Evolutionary conservation across 2,329 filamentous ascomycete genomes (phyloP).

Genomic region (Fusarium ambrosium): DNA sequence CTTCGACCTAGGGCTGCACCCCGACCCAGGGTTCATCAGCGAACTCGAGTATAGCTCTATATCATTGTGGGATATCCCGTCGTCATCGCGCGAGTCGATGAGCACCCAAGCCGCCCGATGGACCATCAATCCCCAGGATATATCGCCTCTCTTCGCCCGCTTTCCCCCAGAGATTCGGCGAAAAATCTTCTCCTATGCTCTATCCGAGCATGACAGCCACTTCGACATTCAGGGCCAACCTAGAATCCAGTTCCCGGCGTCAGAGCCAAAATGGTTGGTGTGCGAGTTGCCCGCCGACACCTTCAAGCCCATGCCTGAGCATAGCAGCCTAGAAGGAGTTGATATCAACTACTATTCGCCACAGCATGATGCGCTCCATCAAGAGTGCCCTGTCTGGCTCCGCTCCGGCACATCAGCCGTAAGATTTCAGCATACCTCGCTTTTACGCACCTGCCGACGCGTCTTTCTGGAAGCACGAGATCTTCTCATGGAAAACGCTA

Average conservation of each 20-base stretch:
- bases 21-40: too few relatives aligned
- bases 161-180: slow-evolving; percentile 17
- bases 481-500: slow-evolving; percentile 19
- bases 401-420: neutral
- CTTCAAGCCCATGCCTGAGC: neutral
- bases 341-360: neutral
- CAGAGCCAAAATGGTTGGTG: slow-evolving; percentile 17
- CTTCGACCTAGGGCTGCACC: neutral
- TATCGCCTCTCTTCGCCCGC: slow-evolving; percentile 4
- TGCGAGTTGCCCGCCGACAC: slow-evolving; percentile 2
- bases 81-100: neutral
- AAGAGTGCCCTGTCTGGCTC: neutral
- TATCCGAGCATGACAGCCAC: slow-evolving; percentile 15
- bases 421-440: slow-evolving; percentile 13
- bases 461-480: slow-evolving; percentile 22
- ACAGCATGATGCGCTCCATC: neutral
- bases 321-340: neutral
- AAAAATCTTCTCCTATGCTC: slow-evolving; percentile 12
- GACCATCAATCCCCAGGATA: slow-evolving; percentile 13
- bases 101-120: slow-evolving; percentile 6
- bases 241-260: neutral
- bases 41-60: too few relatives aligned
- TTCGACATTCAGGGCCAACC: neutral
- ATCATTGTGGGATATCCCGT: too few relatives aligned
- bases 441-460: slow-evolving; percentile 23